Conservation (phyloP, 2,329 filamentous ascomycete species). For the Colletotrichum melonis region DNA sequence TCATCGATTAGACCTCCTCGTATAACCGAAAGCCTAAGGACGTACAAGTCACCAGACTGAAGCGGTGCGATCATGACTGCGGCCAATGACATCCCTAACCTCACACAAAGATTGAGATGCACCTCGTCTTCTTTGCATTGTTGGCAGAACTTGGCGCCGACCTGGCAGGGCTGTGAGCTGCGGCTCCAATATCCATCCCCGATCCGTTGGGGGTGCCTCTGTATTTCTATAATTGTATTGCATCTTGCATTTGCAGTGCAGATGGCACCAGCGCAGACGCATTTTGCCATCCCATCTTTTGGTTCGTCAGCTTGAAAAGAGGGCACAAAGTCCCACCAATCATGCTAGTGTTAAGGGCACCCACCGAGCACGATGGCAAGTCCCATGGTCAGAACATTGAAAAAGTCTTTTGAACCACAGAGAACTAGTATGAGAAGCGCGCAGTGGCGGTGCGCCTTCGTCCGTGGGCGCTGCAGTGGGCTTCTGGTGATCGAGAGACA, state of each 20-base stretch:
- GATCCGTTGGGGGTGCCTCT: background rate
- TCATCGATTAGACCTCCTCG: slow-evolving; percentile 11
- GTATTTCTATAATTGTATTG: slow-evolving; percentile 29
- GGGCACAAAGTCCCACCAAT: slow-evolving; percentile 23
- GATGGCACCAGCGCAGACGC: slow-evolving; percentile 14
- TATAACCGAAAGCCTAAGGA: slow-evolving; percentile 13
- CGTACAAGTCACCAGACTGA: slow-evolving; percentile 25
- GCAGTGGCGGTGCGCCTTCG: slow-evolving; percentile 2
- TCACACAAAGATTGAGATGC: slow-evolving; percentile 26
- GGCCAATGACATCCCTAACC: slow-evolving; percentile 18
- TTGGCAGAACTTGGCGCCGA: slow-evolving; percentile 25
- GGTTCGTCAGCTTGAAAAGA: slow-evolving; percentile 19
- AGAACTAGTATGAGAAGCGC: background rate
- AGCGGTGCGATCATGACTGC: slow-evolving; percentile 18
- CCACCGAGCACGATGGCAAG: background rate
- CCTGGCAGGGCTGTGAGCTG: slow-evolving; percentile 33
- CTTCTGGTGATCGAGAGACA: slow-evolving; percentile 3
- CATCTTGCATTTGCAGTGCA: slow-evolving; percentile 26
- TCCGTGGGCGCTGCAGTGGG: background rate
- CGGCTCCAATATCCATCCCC: slow-evolving; percentile 24
- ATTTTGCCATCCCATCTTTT: background rate
- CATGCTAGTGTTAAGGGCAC: slow-evolving; percentile 1
- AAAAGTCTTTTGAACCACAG: slow-evolving; percentile 2
- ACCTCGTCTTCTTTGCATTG: slow-evolving; percentile 33
- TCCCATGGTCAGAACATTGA: background rate